A percentile compares a stretch with the other conserved stretches of the same genome.
Evolutionary conservation across 2,329 filamentous ascomycete genomes (phyloP).

Genomic region (Ceratocystis albifundus): DNA sequence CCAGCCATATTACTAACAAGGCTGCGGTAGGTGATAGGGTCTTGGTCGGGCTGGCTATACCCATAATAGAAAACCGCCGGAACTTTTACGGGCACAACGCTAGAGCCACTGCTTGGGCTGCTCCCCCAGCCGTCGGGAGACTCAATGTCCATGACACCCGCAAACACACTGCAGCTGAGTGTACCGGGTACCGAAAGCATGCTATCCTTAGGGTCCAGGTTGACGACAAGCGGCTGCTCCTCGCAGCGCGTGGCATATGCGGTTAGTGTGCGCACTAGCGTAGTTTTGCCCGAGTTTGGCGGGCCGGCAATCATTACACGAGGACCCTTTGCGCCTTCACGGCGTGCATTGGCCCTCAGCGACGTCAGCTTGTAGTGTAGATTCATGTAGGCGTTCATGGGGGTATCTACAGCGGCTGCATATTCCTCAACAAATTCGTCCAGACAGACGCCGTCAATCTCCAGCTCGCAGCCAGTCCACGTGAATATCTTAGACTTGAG

Average conservation of each 20-base stretch:
- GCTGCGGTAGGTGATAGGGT: slow-evolving; percentile 58
- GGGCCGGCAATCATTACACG: slow-evolving; percentile 76
- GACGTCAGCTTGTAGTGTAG: slow-evolving; percentile 76
- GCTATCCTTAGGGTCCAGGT: slow-evolving; percentile 71
- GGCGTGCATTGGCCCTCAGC: slow-evolving; percentile 50
- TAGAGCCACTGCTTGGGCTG: slow-evolving; percentile 82
- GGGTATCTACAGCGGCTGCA: slow-evolving; percentile 61
- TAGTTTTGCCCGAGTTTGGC: slow-evolving; percentile 71
- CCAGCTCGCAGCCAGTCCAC: slow-evolving; percentile 79
- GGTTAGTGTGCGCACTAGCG: slow-evolving; percentile 61
- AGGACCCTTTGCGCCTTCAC: slow-evolving; percentile 48
- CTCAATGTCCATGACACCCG: slow-evolving; percentile 71
- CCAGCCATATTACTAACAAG: slow-evolving; percentile 67
- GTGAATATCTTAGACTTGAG: slow-evolving; percentile 82
- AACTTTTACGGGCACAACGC: slow-evolving; percentile 76
- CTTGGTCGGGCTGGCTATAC: slow-evolving; percentile 58
- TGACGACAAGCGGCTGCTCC: slow-evolving; percentile 68
- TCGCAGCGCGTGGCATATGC: slow-evolving; percentile 67
- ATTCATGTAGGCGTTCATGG: slow-evolving; percentile 70
- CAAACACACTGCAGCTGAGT: slow-evolving; percentile 75
- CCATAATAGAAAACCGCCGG: slow-evolving; percentile 88
- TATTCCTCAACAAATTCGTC: slow-evolving; percentile 49
- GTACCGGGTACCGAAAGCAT: slow-evolving; percentile 69
- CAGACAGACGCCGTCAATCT: slow-evolving; percentile 54
- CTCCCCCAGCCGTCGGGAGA: slow-evolving; percentile 76